Conservation (phyloP, 2,329 filamentous ascomycete genomes). For the Talaromyces sp. region DNA sequence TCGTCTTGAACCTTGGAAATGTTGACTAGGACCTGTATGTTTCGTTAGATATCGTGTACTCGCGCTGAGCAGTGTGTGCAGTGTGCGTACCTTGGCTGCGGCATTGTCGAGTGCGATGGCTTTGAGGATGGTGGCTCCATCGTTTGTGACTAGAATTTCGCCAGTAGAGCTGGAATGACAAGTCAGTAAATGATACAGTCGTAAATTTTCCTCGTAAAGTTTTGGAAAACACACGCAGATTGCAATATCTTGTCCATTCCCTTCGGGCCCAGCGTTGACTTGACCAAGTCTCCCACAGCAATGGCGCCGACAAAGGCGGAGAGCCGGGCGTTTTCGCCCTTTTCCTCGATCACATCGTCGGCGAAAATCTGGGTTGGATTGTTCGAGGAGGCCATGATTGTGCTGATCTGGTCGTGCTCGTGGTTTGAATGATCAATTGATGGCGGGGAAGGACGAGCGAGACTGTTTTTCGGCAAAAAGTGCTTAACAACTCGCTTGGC, state of each 20-base stretch:
- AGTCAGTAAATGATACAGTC: background rate
- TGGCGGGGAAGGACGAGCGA: constrained; percentile 8
- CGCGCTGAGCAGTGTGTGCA: background rate
- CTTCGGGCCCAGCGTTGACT: constrained; percentile 94
- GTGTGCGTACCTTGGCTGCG: constrained; percentile 72
- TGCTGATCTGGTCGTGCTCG: constrained; percentile 3
- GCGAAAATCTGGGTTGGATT: constrained; percentile 98
- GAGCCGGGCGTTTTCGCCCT: constrained; percentile 97
- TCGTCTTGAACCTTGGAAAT: constrained; percentile 99
- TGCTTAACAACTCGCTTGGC: constrained; percentile 1
- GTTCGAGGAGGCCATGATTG: constrained; percentile 26
- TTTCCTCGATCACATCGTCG: constrained; percentile 94
- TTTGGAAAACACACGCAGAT: constrained; percentile 66
- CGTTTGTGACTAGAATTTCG: constrained; percentile 98
- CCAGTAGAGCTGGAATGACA: constrained; percentile 69
- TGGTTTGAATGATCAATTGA: background rate
- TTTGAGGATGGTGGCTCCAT: constrained; percentile 97
- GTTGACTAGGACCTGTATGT: constrained; percentile 64
- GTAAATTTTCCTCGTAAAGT: background rate
- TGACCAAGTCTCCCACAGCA: constrained; percentile 93
- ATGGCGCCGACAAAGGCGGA: constrained; percentile 98
- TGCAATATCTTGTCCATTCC: constrained; percentile 99
- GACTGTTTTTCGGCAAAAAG: constrained; percentile 12
- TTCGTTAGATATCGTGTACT: background rate
- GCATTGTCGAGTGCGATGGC: constrained; percentile 98